Evolutionary conservation across 2,329 filamentous ascomycete genomes (phyloP).

Genomic region (Verticillium albo-atrum): DNA sequence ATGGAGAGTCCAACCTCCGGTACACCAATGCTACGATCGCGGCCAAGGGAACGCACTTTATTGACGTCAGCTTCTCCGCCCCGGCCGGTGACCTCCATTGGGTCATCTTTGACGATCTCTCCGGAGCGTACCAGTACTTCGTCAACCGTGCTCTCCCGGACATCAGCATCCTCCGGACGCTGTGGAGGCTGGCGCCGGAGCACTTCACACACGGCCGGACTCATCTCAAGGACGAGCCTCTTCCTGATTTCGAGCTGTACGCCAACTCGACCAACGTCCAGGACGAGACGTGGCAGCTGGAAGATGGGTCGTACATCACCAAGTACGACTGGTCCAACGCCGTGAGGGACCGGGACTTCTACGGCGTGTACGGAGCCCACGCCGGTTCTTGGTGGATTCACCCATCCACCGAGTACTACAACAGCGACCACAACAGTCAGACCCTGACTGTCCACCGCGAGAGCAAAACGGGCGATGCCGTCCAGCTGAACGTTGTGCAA

Average conservation of each 20-base stretch:
- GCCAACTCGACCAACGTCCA: slow-evolving; percentile 10
- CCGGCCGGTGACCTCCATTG: slow-evolving; percentile 9
- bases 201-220: slow-evolving; percentile 9
- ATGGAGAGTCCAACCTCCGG: slow-evolving; percentile 8
- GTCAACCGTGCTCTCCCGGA: slow-evolving; percentile 10
- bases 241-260: slow-evolving; percentile 11
- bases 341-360: slow-evolving; percentile 10
- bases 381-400: slow-evolving; percentile 11
- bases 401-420: slow-evolving; percentile 8
- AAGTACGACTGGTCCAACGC: slow-evolving; percentile 12
- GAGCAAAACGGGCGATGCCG: slow-evolving; percentile 10
- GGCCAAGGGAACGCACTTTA: slow-evolving; percentile 6
- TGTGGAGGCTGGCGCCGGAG: slow-evolving; percentile 9
- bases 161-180: slow-evolving; percentile 9
- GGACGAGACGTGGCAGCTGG: slow-evolving; percentile 11
- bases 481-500: slow-evolving; percentile 10
- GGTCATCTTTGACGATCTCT: slow-evolving; percentile 11
- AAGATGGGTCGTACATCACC: slow-evolving; percentile 8
- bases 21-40: slow-evolving; percentile 9
- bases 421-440: slow-evolving; percentile 9
- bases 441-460: slow-evolving; percentile 11
- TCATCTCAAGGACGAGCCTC: slow-evolving; percentile 8
- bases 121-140: slow-evolving; percentile 12
- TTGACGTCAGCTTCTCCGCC: slow-evolving; percentile 10
- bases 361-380: slow-evolving; percentile 7